phyloP scores from a whole-genome alignment of 176 grass and related monocot genomes.

The Carex pumila region DNA sequence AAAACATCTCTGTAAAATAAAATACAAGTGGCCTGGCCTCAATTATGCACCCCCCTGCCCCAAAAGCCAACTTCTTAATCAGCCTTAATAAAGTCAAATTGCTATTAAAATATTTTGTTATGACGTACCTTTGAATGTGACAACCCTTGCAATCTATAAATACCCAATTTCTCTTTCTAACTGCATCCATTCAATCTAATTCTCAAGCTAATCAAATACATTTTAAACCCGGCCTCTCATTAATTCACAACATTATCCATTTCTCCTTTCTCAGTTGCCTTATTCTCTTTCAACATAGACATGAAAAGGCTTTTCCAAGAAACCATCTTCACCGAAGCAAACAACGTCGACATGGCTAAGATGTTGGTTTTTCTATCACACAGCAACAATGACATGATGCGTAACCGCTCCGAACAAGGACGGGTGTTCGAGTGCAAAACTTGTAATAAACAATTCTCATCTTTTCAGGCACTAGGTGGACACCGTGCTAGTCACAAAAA shows the following conservation, averaged over 20 bases:
- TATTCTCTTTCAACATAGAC: neutral
- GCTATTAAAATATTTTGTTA: neutral
- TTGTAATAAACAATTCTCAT: slow-evolving; percentile 76
- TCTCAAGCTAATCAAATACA: slow-evolving; percentile 13
- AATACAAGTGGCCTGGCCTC: neutral
- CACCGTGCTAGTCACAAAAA: slow-evolving; percentile 99
- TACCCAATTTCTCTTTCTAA: neutral
- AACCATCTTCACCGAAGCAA: neutral
- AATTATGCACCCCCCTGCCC: neutral
- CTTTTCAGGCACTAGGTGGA: slow-evolving; percentile 84
- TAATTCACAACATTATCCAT: neutral
- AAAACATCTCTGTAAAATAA: neutral
- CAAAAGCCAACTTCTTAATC: neutral
- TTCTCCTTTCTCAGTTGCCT: neutral
- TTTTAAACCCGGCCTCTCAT: neutral
- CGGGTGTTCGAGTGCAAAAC: slow-evolving; percentile 85
- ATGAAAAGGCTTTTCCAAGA: slow-evolving; percentile 22
- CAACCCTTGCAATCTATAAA: neutral
- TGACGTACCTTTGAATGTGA: neutral
- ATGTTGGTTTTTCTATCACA: slow-evolving; percentile 55
- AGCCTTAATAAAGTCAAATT: neutral
- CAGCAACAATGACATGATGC: neutral
- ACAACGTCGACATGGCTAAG: slow-evolving; percentile 36
- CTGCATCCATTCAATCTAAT: slow-evolving; percentile 10
- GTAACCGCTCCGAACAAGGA: neutral